Evolutionary conservation across 306 rosid species (phyloP), one percentile per base, ranked within the genome.

Genomic region (Trichosanthes cucumerina): DNA sequence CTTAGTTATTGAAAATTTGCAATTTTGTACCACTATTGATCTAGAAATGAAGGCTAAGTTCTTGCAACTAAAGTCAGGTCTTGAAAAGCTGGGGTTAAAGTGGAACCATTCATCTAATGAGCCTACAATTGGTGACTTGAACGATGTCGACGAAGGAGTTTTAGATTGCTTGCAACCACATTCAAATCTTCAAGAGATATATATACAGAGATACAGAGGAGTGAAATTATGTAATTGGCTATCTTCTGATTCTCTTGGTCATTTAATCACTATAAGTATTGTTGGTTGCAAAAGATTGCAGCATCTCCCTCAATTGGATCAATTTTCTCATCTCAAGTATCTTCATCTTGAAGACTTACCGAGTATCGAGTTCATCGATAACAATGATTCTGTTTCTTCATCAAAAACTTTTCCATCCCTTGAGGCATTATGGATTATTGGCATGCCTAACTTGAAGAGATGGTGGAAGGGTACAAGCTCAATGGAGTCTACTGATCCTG

Each of bases 351-450:
- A 0, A 31, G 0, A 6, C 3, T 52, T 75, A 18, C 2, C n/a
- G 4, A 26, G 9, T 44, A 28, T 79, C 0, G 82, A 79, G 82
- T 70, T 53, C 9, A 15, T 18, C 3, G n/a, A 0, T 6, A 53
- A 69, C 56, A 16, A 79, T 23, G 41, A 53, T 53, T 16, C 3
- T 23, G 52, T 34, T 26, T 18, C 7, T 5, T 18, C 31, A 18
- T 19, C 33, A 5, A 41, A 44, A 3, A 1, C 16, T 16, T 41
- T 79, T 56, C 59, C 82, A 79, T 79, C 82, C 6, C 58, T 79
- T 0, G 44, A 24, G 34, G 0, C 9, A 4, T 47, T 79, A 44
- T 0, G 0, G 0, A 5, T 79, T 50, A 0, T 0, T 0, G 0
- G 19, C 4, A 36, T 79, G 66, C 70, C 68, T 28, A 52, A 39